These are phyloP conservation scores for Barnettozyma sucrosica DNA, from an alignment of 805 yeast genomes.

Conservation along the genomic window DNA sequence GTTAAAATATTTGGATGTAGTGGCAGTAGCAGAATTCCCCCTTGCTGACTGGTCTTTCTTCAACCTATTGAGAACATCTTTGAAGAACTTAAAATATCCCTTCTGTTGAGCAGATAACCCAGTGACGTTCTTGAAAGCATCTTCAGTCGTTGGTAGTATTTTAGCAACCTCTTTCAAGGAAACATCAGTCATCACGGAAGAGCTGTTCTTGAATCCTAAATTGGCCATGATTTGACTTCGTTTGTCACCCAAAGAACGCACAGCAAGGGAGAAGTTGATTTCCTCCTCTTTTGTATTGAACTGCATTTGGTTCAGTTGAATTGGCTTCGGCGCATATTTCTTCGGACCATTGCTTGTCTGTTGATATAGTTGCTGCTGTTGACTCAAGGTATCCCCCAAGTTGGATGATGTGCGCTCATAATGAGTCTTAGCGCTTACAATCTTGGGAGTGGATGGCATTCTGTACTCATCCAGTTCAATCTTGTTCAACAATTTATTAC, in stretches of 20 bases:
- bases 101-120: conserved; percentile 24
- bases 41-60: neutral
- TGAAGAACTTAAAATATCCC: conserved; percentile 35
- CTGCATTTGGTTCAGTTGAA: conserved; percentile 16
- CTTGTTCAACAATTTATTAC: conserved; percentile 1
- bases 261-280: conserved; percentile 14
- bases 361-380: conserved; percentile 1
- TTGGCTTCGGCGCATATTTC: conserved; percentile 15
- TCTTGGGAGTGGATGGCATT: conserved; percentile 18
- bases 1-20: conserved; percentile 18
- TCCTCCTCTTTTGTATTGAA: conserved; percentile 22
- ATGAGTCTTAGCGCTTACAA: conserved; percentile 21
- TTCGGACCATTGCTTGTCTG: neutral
- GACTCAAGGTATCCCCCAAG: conserved; percentile 10
- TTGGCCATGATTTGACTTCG: conserved; percentile 39
- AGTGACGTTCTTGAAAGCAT: conserved; percentile 38
- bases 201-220: conserved; percentile 30
- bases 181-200: conserved; percentile 32
- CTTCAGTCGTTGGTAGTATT: conserved; percentile 45
- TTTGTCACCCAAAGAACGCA: conserved; percentile 31
- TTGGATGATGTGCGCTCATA: conserved; percentile 23
- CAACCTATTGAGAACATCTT: conserved; percentile 27
- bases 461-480: conserved; percentile 18
- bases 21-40: conserved; percentile 8
- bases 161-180: conserved; percentile 50